Evolutionary conservation across 2,329 filamentous ascomycete species (phyloP).

Genomic region (Scolecobasidium constrictum): DNA sequence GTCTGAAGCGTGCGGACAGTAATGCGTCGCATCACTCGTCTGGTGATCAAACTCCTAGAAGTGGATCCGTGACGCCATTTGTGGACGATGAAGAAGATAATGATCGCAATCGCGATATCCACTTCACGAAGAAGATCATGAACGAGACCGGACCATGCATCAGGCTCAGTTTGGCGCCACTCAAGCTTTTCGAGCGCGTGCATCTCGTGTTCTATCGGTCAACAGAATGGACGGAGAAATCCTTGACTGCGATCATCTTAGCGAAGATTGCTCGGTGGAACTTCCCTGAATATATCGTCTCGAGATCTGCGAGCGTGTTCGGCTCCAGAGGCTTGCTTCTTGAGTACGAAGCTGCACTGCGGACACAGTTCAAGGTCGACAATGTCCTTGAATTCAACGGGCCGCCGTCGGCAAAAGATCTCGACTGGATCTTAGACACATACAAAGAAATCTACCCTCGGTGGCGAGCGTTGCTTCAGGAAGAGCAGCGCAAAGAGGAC

Average conservation of each 20-base stretch:
- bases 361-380: constrained; percentile 73
- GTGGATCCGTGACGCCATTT: not conserved
- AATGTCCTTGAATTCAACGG: constrained; percentile 71
- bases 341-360: constrained; percentile 81
- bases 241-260: constrained; percentile 85
- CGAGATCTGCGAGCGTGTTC: constrained; percentile 82
- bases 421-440: constrained; percentile 57
- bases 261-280: constrained; percentile 80
- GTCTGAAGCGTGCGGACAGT: constrained; percentile 53
- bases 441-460: constrained; percentile 67
- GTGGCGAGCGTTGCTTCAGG: constrained; percentile 63
- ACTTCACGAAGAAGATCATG: constrained; percentile 55
- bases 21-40: constrained; percentile 33
- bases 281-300: constrained; percentile 86
- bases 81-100: constrained; percentile 8
- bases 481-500: constrained; percentile 71
- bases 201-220: constrained; percentile 95
- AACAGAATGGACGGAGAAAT: constrained; percentile 96
- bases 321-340: constrained; percentile 52
- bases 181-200: constrained; percentile 83
- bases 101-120: constrained; percentile 54
- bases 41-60: constrained; percentile 1
- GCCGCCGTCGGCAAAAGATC: constrained; percentile 51
- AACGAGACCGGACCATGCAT: constrained; percentile 73
- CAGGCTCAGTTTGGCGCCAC: constrained; percentile 58